These are phyloP conservation scores for Ormosia emarginata DNA, from an alignment of 306 rosid genomes.

Conservation along the genomic window DNA sequence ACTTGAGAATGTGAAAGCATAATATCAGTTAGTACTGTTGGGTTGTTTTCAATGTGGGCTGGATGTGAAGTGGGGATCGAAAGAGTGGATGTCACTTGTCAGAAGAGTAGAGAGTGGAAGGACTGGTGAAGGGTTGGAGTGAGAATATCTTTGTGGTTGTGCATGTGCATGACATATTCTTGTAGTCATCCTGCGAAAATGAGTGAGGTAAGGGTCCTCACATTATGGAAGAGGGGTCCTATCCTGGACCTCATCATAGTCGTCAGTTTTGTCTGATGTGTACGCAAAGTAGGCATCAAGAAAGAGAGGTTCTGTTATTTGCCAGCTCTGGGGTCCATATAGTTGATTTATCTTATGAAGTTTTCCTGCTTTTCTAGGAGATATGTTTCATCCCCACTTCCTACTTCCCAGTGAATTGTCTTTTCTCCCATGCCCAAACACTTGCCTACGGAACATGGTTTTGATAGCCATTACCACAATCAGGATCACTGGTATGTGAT, in stretches of 20 bases:
- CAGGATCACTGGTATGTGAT: background rate
- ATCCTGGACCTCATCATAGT: conserved; percentile 27
- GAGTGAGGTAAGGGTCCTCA: conserved; percentile 19
- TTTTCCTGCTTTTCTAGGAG: background rate
- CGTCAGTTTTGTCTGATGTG: conserved; percentile 47
- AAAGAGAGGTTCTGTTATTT: conserved; percentile 10
- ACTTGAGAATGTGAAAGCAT: background rate
- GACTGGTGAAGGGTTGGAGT: background rate
- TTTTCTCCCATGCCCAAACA: background rate
- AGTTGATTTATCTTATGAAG: background rate
- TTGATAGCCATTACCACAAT: background rate
- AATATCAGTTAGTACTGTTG: background rate
- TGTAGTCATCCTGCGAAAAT: conserved; percentile 17
- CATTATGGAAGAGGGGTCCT: conserved; percentile 38
- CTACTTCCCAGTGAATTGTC: background rate
- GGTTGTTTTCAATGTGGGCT: conserved; percentile 56
- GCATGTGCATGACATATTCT: conserved; percentile 39
- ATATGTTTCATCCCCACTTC: background rate
- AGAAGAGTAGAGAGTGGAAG: background rate
- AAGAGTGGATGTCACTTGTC: conserved; percentile 30
- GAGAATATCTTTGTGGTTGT: conserved; percentile 3
- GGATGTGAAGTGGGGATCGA: conserved; percentile 19
- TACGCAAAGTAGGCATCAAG: conserved; percentile 50
- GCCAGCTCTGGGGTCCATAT: conserved; percentile 23
- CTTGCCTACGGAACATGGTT: background rate